Percentiles rank a stretch among this genome's conserved stretches.
phyloP scores from a whole-genome alignment of 2,329 filamentous ascomycete genomes.

The Aspergillus sp. region DNA sequence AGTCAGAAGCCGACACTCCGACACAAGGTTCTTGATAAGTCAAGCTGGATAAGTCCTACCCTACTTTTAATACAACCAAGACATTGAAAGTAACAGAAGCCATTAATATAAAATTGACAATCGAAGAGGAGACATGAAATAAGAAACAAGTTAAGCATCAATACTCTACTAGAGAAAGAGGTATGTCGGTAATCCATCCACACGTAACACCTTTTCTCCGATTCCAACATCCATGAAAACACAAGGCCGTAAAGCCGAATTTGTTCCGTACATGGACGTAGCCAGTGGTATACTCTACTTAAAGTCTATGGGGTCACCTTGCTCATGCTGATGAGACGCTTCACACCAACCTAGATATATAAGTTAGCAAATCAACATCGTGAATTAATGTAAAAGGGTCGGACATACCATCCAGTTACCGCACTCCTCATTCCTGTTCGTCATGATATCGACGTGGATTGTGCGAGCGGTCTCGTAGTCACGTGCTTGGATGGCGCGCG shows the following conservation, averaged over 20 bases:
- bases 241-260: background rate
- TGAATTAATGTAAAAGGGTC: background rate
- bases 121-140: background rate
- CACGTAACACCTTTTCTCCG: background rate
- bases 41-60: background rate
- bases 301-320: slow-evolving; percentile 63
- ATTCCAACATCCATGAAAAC: background rate
- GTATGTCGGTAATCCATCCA: no score
- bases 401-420: slow-evolving; percentile 80
- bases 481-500: slow-evolving; percentile 65
- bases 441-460: slow-evolving; percentile 73
- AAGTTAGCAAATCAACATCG: background rate
- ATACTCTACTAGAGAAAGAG: background rate
- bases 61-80: background rate
- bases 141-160: background rate
- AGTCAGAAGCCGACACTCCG: no score
- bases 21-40: no score
- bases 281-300: background rate
- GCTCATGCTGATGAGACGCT: slow-evolving; percentile 77
- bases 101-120: slow-evolving; percentile 3
- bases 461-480: slow-evolving; percentile 67
- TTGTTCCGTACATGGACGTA: background rate
- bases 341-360: slow-evolving; percentile 64
- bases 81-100: background rate
- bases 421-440: slow-evolving; percentile 75